These are phyloP conservation scores for Exophiala alcalophila DNA, from an alignment of 2,329 filamentous ascomycete species.

Conservation along the genomic window DNA sequence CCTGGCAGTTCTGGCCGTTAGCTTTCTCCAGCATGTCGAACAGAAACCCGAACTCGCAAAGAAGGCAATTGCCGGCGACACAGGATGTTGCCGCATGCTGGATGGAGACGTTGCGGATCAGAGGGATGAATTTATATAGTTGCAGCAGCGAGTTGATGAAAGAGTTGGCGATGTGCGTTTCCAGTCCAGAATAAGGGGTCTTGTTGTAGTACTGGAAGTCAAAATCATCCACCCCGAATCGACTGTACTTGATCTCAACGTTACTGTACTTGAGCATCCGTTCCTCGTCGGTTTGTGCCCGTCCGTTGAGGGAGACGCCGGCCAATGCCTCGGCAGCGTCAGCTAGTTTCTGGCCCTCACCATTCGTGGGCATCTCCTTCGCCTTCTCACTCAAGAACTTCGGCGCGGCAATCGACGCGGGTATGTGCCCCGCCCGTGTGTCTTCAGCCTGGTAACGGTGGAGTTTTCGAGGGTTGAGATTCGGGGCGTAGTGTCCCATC, in stretches of 20 bases:
- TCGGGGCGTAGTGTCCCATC: conserved; percentile 74
- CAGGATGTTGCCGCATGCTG: conserved; percentile 86
- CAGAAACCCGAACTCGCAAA: conserved; percentile 92
- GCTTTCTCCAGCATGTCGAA: conserved; percentile 99
- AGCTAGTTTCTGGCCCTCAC: conserved; percentile 39
- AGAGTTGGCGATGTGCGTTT: conserved; percentile 95
- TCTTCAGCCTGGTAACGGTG: conserved; percentile 81
- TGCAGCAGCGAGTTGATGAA: conserved; percentile 93
- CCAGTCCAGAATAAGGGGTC: conserved; percentile 83
- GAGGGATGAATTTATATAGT: conserved; percentile 83
- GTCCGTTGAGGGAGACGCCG: conserved; percentile 62
- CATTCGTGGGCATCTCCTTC: conserved; percentile 55
- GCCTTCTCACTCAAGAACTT: conserved; percentile 95
- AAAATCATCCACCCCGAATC: conserved; percentile 98
- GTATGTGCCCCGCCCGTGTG: conserved; percentile 63
- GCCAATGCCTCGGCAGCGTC: conserved; percentile 65
- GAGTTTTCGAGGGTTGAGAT: conserved; percentile 60
- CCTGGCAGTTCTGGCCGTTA: conserved; percentile 88
- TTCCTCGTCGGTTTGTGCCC: conserved; percentile 68
- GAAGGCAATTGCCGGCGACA: conserved; percentile 74
- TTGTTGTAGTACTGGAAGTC: conserved; percentile 98
- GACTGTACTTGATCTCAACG: conserved; percentile 98
- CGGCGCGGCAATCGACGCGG: conserved; percentile 66
- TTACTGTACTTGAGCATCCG: conserved; percentile 86
- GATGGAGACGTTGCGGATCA: conserved; percentile 82